These are phyloP conservation scores for Pyrrhoderma lamaoense DNA, from an alignment of 1,284 basidiomycete species.

Conservation along the genomic window DNA sequence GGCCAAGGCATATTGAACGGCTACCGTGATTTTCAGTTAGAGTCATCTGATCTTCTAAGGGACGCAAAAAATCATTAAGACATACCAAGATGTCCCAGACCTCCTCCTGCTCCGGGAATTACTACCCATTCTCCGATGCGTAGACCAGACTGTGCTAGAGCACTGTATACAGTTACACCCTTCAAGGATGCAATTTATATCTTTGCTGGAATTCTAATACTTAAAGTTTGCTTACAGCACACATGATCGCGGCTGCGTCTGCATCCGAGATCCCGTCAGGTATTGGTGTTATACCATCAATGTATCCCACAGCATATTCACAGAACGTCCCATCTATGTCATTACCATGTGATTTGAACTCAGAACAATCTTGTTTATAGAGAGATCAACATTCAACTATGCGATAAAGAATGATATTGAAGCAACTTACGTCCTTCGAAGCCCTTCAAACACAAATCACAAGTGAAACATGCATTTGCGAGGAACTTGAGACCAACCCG, in stretches of 20 bases:
- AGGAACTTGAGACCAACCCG: constrained; percentile 48
- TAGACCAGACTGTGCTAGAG: constrained; percentile 69
- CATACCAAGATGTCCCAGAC: constrained; percentile 60
- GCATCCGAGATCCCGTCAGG: constrained; percentile 47
- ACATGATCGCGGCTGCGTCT: constrained; percentile 77
- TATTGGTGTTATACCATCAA: constrained; percentile 38
- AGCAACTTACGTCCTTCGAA: constrained; percentile 29
- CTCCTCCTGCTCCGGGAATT: constrained; percentile 73
- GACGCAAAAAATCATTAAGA: neutral
- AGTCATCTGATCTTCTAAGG: no score
- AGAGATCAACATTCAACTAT: neutral
- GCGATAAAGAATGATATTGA: constrained; percentile 17
- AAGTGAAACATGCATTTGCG: constrained; percentile 39
- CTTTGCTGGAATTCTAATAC: constrained; percentile 6
- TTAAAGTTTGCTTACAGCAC: constrained; percentile 47
- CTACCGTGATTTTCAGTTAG: constrained; percentile 26
- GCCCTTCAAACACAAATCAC: constrained; percentile 37
- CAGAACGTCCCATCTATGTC: constrained; percentile 31
- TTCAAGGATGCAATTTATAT: constrained; percentile 23
- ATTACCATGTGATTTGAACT: constrained; percentile 35
- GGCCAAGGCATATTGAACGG: constrained; percentile 69
- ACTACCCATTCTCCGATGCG: constrained; percentile 76
- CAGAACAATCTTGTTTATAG: constrained; percentile 25
- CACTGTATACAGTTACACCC: constrained; percentile 80
- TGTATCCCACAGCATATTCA: constrained; percentile 24